Base-by-base conservation (phyloP, 768 basidiomycete genomes). In the Pleurotus ostreatus region DNA sequence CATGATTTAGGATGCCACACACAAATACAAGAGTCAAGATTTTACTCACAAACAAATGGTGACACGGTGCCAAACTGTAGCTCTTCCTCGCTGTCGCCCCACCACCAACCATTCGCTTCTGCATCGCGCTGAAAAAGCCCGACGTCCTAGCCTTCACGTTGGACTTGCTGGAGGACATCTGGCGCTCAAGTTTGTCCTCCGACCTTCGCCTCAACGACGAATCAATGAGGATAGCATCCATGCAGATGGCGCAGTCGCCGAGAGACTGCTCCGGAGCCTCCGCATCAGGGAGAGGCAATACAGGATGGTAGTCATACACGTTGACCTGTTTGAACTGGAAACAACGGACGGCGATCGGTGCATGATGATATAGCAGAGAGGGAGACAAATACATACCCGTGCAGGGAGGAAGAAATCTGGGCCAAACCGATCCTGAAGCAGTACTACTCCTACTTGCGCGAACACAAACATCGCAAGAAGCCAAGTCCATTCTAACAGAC, bases 221-320 rank as follows among this genome's bases (percentile, higher is more conserved):
- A 44, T 84, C 80, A 20, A 81, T 67, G 40, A 81, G 64, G 60
- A 95, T 94, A 4, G 84, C 79, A 57, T 96, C 94, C 92, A 96
- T 94, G 64, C 94, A 96, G 52, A 97, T 95, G 5, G 92, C 83
- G 63, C 94, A 97, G 65, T 95, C 92, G 5, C 90, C 92, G 13
- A 92, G 72, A 2, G 87, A 80, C 60, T 86, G 83, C 45, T 87
- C 86, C 1, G 86, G 85, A 2, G 88, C 78, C 66, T 94, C 92
- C 0, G 87, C 67, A 64, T 93, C 89, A 0, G 85, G 77, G 1
- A 81, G 60, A 0, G 90, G 87, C 39, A 96, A 71, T 2, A 79
- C 75, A 5, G 92, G 94, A 67, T 95, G 94, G 63, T 96, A 97
- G 66, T 96, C 82, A 71, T 95, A 92, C 15, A 75, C 70, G n/a